Base-by-base conservation (phyloP, 129 eudicot genomes). In the Ambrosia trifida region DNA sequence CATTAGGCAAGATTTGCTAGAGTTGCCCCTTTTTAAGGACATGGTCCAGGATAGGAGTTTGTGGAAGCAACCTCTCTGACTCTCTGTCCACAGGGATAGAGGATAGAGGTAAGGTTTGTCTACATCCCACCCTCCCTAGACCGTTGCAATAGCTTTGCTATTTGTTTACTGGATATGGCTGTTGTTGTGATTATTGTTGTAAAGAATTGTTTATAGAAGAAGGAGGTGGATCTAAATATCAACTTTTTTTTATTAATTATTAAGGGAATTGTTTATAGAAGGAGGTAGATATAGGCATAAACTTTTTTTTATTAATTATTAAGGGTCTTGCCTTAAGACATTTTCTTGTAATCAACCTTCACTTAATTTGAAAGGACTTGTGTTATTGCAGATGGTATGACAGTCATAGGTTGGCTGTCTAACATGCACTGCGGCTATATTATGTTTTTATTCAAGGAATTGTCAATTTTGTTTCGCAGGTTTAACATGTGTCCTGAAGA, bases 351-450 rank as follows among this genome's bases (percentile, higher is more conserved):
- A 14, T 33, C 36, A 16, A 38, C 40, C 70, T 13, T 36, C 70
- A 65, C 65, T 20, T 2, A 31, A 3, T 52, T 54, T 40, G 14
- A 31, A 56, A 1, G 65, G 44, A 7, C 18, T 56, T 52, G 19
- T 58, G 69, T 30, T 59, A 66, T 68, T 36, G 61, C 79, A 79
- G 83, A 64, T 59, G 50, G 30, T 30, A 32, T 6, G n/a, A n/a
- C n/a, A n/a, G n/a, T n/a, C n/a, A n/a, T n/a, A n/a, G n/a, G n/a
- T 36, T 81, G 64, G 49, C 72, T 41, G 53, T 38, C 58, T 17
- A 52, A 65, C 52, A 17, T 58, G 30, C 72, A 69, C 45, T 41
- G 52, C 46, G 6, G 35, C 46, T 17, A 13, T 64, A 40, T 62
- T 51, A 41, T 64, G 46, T 38, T 74, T 44, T 61, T 58, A 62